phyloP scores from a whole-genome alignment of 2,329 filamentous ascomycete species.

The Xylaria sp. region DNA sequence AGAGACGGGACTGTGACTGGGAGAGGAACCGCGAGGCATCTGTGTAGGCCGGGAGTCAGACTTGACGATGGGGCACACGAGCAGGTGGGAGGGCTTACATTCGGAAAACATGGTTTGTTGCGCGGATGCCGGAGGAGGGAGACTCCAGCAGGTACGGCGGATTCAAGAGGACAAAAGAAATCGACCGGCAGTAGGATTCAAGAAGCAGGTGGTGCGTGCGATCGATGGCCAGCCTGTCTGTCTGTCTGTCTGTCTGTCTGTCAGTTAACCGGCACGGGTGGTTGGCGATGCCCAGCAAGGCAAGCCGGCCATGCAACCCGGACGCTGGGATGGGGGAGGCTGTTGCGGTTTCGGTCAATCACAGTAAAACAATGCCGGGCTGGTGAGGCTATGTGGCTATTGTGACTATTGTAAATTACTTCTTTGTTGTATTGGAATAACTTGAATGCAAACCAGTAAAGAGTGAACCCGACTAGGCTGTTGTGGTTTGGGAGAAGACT shows the following conservation, averaged over 20 bases:
- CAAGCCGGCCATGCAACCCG: constrained; percentile 28
- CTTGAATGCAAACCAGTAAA: constrained; percentile 9
- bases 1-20: constrained; percentile 92
- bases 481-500: constrained; percentile 12
- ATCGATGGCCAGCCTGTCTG: constrained; percentile 23
- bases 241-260: constrained; percentile 10
- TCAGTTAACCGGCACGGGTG: constrained; percentile 26
- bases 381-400: constrained; percentile 19
- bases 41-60: constrained; percentile 53
- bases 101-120: constrained; percentile 78
- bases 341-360: constrained; percentile 1
- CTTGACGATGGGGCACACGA: constrained; percentile 11
- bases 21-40: constrained; percentile 97
- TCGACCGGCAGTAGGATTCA: background rate
- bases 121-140: constrained; percentile 45
- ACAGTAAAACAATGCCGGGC: background rate
- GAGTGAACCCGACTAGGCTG: constrained; percentile 4
- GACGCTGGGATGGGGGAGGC: constrained; percentile 7
- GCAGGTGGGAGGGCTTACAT: constrained; percentile 69
- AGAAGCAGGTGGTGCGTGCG: constrained; percentile 12
- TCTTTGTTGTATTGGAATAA: constrained; percentile 10
- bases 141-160: constrained; percentile 43
- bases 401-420: constrained; percentile 18
- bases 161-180: constrained; percentile 35
- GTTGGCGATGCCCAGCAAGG: constrained; percentile 33